Evolutionary conservation across 306 rosid species (phyloP).

Genomic region (Pueraria montana): DNA sequence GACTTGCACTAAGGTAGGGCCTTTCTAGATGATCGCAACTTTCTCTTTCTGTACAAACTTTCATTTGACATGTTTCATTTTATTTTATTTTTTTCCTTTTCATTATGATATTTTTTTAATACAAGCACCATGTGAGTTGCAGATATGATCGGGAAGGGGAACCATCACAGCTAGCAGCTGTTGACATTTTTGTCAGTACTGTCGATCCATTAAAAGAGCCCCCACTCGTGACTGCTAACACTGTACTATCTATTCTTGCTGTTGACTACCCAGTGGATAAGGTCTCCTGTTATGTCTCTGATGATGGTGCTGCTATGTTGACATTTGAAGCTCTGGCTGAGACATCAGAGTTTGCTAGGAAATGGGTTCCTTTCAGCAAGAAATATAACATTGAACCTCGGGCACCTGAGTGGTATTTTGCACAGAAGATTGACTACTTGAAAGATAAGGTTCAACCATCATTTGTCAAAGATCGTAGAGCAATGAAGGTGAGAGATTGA

Average conservation of each 20-base stretch:
- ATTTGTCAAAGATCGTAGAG: slow-evolving; percentile 91
- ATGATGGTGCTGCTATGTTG: slow-evolving; percentile 95
- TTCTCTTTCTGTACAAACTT: slow-evolving; percentile 16
- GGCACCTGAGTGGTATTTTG: slow-evolving; percentile 93
- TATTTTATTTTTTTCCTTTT: slow-evolving; percentile 18
- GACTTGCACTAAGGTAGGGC: slow-evolving; percentile 80
- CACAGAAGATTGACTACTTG: slow-evolving; percentile 87
- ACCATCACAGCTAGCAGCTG: slow-evolving; percentile 87
- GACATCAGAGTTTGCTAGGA: slow-evolving; percentile 86
- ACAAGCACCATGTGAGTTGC: slow-evolving; percentile 36
- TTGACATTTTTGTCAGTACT: slow-evolving; percentile 95
- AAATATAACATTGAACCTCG: slow-evolving; percentile 84
- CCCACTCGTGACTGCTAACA: slow-evolving; percentile 92
- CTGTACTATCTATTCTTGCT: slow-evolving; percentile 88
- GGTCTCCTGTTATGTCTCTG: slow-evolving; percentile 94
- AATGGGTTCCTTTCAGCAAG: slow-evolving; percentile 93
- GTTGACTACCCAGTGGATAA: slow-evolving; percentile 94
- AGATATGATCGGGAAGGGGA: slow-evolving; percentile 95
- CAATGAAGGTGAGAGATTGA: slow-evolving; percentile 76
- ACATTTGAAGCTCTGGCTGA: slow-evolving; percentile 89
- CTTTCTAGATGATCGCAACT: not conserved
- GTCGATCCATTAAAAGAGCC: slow-evolving; percentile 96
- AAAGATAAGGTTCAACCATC: slow-evolving; percentile 93
- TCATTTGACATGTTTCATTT: slow-evolving; percentile 28
- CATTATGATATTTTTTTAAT: slow-evolving; percentile 31